Evolutionary conservation across 345 rosid species (phyloP).

Genomic region (Euphorbia peplus): DNA sequence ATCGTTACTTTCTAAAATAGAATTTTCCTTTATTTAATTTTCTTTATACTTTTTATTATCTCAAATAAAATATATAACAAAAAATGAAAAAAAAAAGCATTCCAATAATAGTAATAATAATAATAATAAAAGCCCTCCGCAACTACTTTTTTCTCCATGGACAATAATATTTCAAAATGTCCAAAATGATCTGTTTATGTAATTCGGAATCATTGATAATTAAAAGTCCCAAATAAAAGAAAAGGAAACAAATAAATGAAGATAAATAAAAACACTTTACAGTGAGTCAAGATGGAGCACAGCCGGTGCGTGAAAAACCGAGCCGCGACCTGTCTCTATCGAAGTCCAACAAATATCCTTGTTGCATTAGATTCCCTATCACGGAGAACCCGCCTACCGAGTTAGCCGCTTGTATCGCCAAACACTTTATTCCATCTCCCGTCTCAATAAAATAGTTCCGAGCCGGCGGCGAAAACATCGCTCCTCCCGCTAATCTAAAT

Average conservation of each 20-base stretch:
- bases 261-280: slow-evolving; percentile 1
- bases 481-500: slow-evolving; percentile 45
- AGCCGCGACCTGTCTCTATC: slow-evolving; percentile 66
- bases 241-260: background rate
- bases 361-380: slow-evolving; percentile 92
- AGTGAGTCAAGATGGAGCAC: slow-evolving; percentile 36
- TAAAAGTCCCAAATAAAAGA: background rate
- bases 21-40: too few species aligned
- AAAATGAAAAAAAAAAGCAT: too few species aligned
- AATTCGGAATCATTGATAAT: slow-evolving; percentile 8
- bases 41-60: too few species aligned
- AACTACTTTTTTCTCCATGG: background rate
- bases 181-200: background rate
- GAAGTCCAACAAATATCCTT: slow-evolving; percentile 80
- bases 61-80: too few species aligned
- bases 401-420: slow-evolving; percentile 59
- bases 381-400: slow-evolving; percentile 53
- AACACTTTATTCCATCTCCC: slow-evolving; percentile 52
- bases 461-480: slow-evolving; percentile 61
- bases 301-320: slow-evolving; percentile 76
- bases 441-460: slow-evolving; percentile 74
- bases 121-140: background rate
- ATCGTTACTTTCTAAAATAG: too few species aligned
- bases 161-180: background rate
- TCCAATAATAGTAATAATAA: background rate